A percentile compares a stretch with the other conserved stretches of the same genome.
phyloP scores from a whole-genome alignment of 2,329 filamentous ascomycete genomes.

The Aspergillus ruber region DNA sequence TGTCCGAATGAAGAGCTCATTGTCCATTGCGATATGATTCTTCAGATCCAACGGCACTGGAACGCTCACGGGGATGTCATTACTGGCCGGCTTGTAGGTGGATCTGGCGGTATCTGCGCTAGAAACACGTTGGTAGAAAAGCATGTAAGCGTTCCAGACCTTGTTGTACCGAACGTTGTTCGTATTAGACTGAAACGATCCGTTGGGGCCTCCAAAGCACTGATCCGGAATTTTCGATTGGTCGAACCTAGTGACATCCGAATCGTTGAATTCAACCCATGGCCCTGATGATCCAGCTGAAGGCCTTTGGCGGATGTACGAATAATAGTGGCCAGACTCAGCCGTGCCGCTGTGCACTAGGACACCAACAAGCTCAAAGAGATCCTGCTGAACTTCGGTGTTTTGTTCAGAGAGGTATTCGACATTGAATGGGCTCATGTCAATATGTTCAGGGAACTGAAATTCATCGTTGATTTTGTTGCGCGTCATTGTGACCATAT shows the following conservation, averaged over 20 bases:
- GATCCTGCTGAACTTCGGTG: slow-evolving; percentile 55
- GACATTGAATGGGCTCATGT: slow-evolving; percentile 88
- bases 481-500: slow-evolving; percentile 61
- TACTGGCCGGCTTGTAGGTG: slow-evolving; percentile 35
- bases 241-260: slow-evolving; percentile 71
- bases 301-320: slow-evolving; percentile 79
- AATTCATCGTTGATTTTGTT: slow-evolving; percentile 97
- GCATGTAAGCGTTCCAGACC: slow-evolving; percentile 85
- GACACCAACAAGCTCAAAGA: slow-evolving; percentile 91
- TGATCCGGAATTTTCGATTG: slow-evolving; percentile 63
- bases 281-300: slow-evolving; percentile 40
- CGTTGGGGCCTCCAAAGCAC: slow-evolving; percentile 71
- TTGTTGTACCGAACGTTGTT: slow-evolving; percentile 53
- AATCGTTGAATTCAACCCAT: slow-evolving; percentile 95
- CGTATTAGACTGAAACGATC: slow-evolving; percentile 43
- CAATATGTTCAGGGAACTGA: slow-evolving; percentile 72
- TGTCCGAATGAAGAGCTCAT: slow-evolving; percentile 64
- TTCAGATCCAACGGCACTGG: slow-evolving; percentile 40
- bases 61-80: slow-evolving; percentile 47
- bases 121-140: slow-evolving; percentile 84
- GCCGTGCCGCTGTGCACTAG: slow-evolving; percentile 89
- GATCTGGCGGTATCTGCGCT: slow-evolving; percentile 53
- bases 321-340: slow-evolving; percentile 95
- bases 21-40: slow-evolving; percentile 61
- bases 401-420: slow-evolving; percentile 65